These are phyloP conservation scores for Sporothrix schenckii DNA, from an alignment of 2,329 filamentous ascomycete genomes.

Conservation along the genomic window DNA sequence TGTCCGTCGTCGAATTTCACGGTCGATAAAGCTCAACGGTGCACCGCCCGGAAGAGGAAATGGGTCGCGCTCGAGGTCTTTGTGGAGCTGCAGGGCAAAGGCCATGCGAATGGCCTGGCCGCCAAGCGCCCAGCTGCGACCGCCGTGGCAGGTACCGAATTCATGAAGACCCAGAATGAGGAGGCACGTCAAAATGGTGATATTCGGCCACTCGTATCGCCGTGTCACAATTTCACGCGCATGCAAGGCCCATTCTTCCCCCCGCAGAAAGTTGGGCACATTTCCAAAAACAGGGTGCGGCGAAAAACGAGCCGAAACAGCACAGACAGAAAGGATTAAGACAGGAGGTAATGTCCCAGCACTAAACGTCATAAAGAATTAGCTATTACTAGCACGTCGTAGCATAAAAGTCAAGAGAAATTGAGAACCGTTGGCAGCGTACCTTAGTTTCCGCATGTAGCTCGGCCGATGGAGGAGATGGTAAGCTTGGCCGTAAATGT, in stretches of 20 bases:
- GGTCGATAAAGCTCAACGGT: constrained; percentile 84
- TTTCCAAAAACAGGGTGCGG: constrained; percentile 78
- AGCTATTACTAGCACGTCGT: constrained; percentile 19
- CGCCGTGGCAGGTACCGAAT: constrained; percentile 95
- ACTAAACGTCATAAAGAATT: constrained; percentile 47
- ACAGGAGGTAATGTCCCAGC: constrained; percentile 83
- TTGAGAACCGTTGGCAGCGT: constrained; percentile 41
- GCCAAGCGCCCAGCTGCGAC: constrained; percentile 91
- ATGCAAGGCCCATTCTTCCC: constrained; percentile 85
- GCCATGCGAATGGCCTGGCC: constrained; percentile 97
- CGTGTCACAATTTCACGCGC: constrained; percentile 86
- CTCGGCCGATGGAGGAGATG: constrained; percentile 94
- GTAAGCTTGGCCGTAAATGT: constrained; percentile 93
- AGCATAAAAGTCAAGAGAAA: not conserved
- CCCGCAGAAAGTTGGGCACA: constrained; percentile 73
- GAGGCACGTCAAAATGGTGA: constrained; percentile 90
- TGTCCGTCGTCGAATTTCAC: constrained; percentile 86
- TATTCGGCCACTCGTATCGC: constrained; percentile 92
- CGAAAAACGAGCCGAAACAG: constrained; percentile 92
- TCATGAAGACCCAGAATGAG: constrained; percentile 88
- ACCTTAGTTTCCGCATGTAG: constrained; percentile 85
- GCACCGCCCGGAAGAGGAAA: constrained; percentile 62
- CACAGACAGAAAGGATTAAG: constrained; percentile 89
- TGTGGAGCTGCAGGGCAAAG: constrained; percentile 90
- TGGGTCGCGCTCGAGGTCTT: constrained; percentile 83